Evolutionary conservation across 306 rosid species (phyloP).

Genomic region (Clitoria ternatea): DNA sequence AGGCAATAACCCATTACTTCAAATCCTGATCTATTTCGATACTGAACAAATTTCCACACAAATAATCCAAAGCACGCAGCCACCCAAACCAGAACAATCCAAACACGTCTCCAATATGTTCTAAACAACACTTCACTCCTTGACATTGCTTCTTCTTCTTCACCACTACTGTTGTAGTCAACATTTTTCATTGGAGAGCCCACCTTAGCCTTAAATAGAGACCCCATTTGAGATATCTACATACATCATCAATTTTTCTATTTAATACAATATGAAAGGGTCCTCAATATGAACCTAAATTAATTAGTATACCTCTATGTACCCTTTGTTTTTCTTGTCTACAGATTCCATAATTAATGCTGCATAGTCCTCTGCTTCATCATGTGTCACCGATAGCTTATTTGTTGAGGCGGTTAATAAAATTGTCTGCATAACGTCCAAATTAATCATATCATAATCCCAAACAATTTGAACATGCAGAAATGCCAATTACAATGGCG

Average conservation of each 20-base stretch:
- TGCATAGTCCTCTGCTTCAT: conserved; percentile 76
- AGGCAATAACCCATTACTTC: conserved; percentile 89
- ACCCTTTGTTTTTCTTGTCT: conserved; percentile 63
- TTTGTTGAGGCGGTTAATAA: conserved; percentile 60
- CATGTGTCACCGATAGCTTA: conserved; percentile 62
- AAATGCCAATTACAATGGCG: not conserved
- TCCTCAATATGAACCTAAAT: too few relatives aligned
- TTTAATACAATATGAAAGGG: conserved; percentile 17
- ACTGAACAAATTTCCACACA: conserved; percentile 76
- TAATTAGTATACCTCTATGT: conserved; percentile 59
- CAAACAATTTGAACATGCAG: conserved; percentile 1
- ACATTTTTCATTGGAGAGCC: conserved; percentile 28
- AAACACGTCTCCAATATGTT: conserved; percentile 65
- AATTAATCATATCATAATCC: conserved; percentile 1
- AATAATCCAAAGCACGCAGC: conserved; percentile 45
- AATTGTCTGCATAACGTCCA: conserved; percentile 45
- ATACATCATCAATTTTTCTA: not conserved
- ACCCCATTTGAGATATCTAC: conserved; percentile 46
- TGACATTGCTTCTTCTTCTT: conserved; percentile 44
- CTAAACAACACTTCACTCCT: conserved; percentile 57
- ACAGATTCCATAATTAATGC: conserved; percentile 61
- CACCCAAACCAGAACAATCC: conserved; percentile 69
- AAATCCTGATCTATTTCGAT: conserved; percentile 52
- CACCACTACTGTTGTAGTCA: not conserved
- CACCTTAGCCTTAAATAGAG: conserved; percentile 38